Evolutionary conservation across 2,329 filamentous ascomycete genomes (phyloP), one percentile per base, ranked within the genome.

Genomic region (Pseudogymnoascus sp.): DNA sequence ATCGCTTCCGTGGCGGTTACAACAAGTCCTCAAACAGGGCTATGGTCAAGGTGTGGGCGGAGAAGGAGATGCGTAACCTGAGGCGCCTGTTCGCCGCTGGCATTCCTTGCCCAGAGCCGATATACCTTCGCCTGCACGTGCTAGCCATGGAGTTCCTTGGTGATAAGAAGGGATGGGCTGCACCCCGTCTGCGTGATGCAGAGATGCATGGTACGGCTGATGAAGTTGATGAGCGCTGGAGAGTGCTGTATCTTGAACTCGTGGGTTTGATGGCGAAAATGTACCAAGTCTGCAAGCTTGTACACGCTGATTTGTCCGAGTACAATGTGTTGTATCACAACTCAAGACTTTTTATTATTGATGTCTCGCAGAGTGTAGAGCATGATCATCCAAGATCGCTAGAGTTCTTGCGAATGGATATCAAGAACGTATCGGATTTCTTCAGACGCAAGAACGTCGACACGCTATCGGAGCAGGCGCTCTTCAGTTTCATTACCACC

Each of bases 41-140:
- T 69, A 97, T 97, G 93, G 93, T 99, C 69, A 96, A 96, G 76
- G 82, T 97, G 23, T 99, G 95, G 95, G 96, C 96, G 0, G 93
- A 99, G 78, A 99, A 99, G 78, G 95, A 99, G 78, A 96, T 96
- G 79, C 86, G 95, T 44, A 99, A 99, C 76, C 77, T 99, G 71
- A 88, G 91, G 69, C 84, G 95, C 63, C 88, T 99, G 66, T 81
- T 96, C 75, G 80, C 85, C 5, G 89, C 93, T 6, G 91, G 90
- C 6, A 96, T 99, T 62, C 89, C 92, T 5, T 96, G 90, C 69
- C 95, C 95, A 0, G 91, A 96, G 73, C 93, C 95, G 2, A 81
- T 97, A 65, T 88, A 89, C 70, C 85, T 99, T 60, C 92, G 93
- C 72, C 83, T 93, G n/a, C 93, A 99, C 72, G 93, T 99, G 4